Percentiles rank a stretch among this genome's conserved stretches.
Conservation (phyloP, 1,139 yeast species). For the Yamadazyma kanchanaburiensis region DNA sequence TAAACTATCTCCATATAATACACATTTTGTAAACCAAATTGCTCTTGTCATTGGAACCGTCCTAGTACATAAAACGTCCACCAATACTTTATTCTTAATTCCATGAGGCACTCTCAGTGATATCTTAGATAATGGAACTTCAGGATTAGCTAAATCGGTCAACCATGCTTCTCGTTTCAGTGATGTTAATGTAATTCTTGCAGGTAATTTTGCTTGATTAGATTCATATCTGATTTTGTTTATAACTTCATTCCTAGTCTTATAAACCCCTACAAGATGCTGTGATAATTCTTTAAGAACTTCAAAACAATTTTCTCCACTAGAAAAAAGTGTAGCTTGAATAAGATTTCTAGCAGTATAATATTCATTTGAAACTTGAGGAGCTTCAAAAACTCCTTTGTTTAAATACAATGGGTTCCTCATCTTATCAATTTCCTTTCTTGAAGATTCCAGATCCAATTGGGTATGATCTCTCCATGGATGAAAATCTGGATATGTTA, state of each 20-base stretch:
- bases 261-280: conserved; percentile 60
- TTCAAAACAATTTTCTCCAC: conserved; percentile 35
- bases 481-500: conserved; percentile 68
- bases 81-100: conserved; percentile 63
- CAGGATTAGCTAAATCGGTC: conserved; percentile 66
- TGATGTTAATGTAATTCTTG: conserved; percentile 85
- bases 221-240: conserved; percentile 58
- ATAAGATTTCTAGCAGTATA: conserved; percentile 51
- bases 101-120: conserved; percentile 92
- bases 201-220: conserved; percentile 68
- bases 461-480: conserved; percentile 71
- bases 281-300: conserved; percentile 43
- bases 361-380: conserved; percentile 54
- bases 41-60: conserved; percentile 75
- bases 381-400: conserved; percentile 50
- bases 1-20: conserved; percentile 76
- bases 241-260: conserved; percentile 57
- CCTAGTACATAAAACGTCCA: conserved; percentile 69
- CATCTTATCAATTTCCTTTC: conserved; percentile 24
- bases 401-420: conserved; percentile 32
- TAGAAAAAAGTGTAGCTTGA: conserved; percentile 39
- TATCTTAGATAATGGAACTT: conserved; percentile 61
- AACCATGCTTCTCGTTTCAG: conserved; percentile 85
- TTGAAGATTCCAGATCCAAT: conserved; percentile 32
- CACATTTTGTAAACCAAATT: conserved; percentile 86